Conservation (phyloP, 2,329 filamentous ascomycete genomes). For the Emericellopsis cladophorae region DNA sequence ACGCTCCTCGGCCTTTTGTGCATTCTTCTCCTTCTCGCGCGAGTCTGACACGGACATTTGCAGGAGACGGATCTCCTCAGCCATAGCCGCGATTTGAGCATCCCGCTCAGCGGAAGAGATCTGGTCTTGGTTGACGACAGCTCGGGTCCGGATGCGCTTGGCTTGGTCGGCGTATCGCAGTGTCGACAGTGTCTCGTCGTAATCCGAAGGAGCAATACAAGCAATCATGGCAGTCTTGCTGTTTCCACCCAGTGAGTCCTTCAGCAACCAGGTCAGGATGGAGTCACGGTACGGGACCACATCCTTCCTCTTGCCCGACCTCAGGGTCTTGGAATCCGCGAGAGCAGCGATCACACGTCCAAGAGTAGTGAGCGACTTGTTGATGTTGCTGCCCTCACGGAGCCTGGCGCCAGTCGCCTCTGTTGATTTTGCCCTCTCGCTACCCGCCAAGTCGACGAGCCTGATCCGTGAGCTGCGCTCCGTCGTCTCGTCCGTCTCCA, state of each 20-base stretch:
- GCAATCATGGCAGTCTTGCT: conserved; percentile 99
- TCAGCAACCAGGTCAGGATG: conserved; percentile 71
- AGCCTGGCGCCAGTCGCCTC: conserved; percentile 87
- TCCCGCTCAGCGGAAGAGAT: conserved; percentile 88
- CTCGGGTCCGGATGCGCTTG: conserved; percentile 89
- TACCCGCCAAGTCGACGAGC: conserved; percentile 87
- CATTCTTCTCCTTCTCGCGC: conserved; percentile 60
- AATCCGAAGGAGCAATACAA: conserved; percentile 89
- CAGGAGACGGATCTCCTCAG: conserved; percentile 78
- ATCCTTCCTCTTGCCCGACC: conserved; percentile 43
- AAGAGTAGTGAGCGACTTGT: conserved; percentile 93
- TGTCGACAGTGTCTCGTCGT: conserved; percentile 93
- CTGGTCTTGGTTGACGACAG: conserved; percentile 90
- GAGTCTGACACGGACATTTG: conserved; percentile 63
- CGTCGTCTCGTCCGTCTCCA: conserved; percentile 94
- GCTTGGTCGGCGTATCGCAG: conserved; percentile 95
- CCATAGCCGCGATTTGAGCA: conserved; percentile 87
- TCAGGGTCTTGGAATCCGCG: conserved; percentile 51
- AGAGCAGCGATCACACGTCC: conserved; percentile 92
- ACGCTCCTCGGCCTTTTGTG: conserved; percentile 65
- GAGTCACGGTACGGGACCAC: conserved; percentile 91
- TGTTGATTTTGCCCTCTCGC: conserved; percentile 87
- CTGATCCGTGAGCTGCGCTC: conserved; percentile 89
- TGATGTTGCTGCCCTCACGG: conserved; percentile 94
- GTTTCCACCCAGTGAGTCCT: conserved; percentile 92